phyloP scores from a whole-genome alignment of 345 rosid genomes.

The Melaleuca quinquenervia region DNA sequence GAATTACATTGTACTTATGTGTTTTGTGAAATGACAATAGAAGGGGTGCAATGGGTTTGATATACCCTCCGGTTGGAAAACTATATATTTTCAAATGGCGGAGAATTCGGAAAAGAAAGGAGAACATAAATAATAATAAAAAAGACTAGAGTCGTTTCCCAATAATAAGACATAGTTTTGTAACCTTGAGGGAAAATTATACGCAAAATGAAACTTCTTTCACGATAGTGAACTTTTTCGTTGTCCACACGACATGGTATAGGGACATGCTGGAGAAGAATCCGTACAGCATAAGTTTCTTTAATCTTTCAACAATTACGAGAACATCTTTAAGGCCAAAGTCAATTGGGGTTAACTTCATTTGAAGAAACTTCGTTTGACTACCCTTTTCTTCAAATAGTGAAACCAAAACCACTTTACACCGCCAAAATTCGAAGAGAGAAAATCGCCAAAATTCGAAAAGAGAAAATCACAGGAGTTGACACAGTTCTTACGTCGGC shows the following conservation, averaged over 20 bases:
- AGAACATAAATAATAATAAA: neutral
- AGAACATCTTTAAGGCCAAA: neutral
- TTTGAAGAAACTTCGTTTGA: neutral
- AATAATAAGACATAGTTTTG: neutral
- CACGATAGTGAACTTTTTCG: neutral
- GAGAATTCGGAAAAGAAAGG: neutral
- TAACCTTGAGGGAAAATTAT: neutral
- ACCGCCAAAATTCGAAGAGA: neutral
- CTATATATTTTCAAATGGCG: neutral
- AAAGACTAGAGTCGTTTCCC: neutral
- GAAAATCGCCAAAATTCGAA: neutral
- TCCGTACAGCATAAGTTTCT: neutral
- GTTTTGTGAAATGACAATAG: neutral
- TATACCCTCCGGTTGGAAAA: neutral
- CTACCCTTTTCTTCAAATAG: neutral
- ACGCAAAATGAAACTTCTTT: neutral
- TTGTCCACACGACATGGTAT: neutral
- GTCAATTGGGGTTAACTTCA: neutral
- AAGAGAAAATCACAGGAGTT: neutral
- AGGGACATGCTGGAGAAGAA: neutral
- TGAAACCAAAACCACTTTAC: neutral
- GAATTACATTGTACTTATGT: neutral
- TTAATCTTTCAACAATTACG: neutral
- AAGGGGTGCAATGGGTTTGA: neutral
- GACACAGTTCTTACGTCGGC: slow-evolving; percentile 50